Percentiles rank a stretch among this genome's conserved stretches.
Evolutionary conservation across 129 eudicot species (phyloP).

Genomic region (Escallonia herrerae): DNA sequence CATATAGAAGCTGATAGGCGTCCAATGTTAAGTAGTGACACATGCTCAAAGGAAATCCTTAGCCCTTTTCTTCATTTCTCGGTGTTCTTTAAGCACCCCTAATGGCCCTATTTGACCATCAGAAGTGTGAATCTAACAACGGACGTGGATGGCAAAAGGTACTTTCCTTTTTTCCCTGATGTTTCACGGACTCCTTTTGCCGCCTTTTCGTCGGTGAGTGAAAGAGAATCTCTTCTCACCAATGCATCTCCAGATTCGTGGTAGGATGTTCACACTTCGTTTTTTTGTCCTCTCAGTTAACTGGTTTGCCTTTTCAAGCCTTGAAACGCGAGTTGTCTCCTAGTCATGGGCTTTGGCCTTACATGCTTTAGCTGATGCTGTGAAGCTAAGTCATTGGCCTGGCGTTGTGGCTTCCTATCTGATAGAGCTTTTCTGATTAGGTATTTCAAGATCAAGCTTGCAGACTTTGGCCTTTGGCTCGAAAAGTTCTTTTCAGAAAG

Average conservation of each 20-base stretch:
- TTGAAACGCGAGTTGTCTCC: slow-evolving; percentile 22
- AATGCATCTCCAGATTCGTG: slow-evolving; percentile 28
- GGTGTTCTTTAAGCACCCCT: slow-evolving; percentile 4
- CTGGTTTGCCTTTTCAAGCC: neutral
- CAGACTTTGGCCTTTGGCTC: too few relatives aligned
- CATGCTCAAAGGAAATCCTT: slow-evolving; percentile 4
- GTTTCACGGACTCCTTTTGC: slow-evolving; percentile 16
- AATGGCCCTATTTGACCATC: slow-evolving; percentile 8
- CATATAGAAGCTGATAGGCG: neutral
- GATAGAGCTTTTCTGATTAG: too few relatives aligned
- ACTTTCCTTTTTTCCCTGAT: slow-evolving; percentile 12
- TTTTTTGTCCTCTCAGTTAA: slow-evolving; percentile 11
- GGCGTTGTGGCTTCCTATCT: too few relatives aligned
- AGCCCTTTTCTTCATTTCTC: slow-evolving; percentile 4
- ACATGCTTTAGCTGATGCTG: slow-evolving; percentile 10
- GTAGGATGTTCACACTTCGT: slow-evolving; percentile 15
- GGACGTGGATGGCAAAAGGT: slow-evolving; percentile 9
- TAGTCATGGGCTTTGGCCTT: slow-evolving; percentile 27
- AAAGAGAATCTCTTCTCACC: slow-evolving; percentile 14
- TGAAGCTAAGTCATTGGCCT: neutral
- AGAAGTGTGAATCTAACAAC: slow-evolving; percentile 12
- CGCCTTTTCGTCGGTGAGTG: slow-evolving; percentile 7
- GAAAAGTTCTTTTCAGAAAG: too few relatives aligned
- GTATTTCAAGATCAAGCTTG: too few relatives aligned
- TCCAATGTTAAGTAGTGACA: slow-evolving; percentile 1